Evolutionary conservation across 495 filamentous ascomycete species (phyloP), one percentile per base, ranked within the genome.

Genomic region (Podospora australis): DNA sequence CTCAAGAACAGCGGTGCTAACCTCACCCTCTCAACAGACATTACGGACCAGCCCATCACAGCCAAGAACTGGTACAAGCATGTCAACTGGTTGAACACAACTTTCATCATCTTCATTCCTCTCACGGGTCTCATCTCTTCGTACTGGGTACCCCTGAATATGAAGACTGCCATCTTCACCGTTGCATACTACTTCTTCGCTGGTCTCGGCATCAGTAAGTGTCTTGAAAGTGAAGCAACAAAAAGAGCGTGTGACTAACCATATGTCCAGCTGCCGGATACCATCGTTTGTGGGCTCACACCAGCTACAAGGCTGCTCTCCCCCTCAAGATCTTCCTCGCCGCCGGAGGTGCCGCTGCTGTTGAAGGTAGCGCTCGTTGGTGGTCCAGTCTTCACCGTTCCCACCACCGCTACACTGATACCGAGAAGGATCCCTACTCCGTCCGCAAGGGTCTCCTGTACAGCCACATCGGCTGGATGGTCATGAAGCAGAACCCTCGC

Each of bases 341-440:
- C 49, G 83, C 83, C 48, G 83, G 87, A 58, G 94, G 94, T 52
- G 90, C 87, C 64, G 94, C 92, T 70, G 91, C 91, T 44, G 94
- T 97, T 44, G 87, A 99, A 62, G 94, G 94, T 49, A 95, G 88
- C 42, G 87, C 96, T 61, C 77, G 94, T 57, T 99, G 94, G 94
- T 99, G 94, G 94, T 83, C 88, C 51, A 83, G 88, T 54, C 89
- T 88, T 65, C 94, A 98, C 76, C 86, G 94, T 50, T 88, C 94
- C 58, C 94, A 99, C 71, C 94, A 99, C 76, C 85, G 94, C 56
- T 97, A 96, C 66, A 98, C 94, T 76, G 94, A 97, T 60, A 99
- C 94, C 60, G 87, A 95, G 44, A 97, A 99, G 74, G 94, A 99
- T 62, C 94, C 94, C 20, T 99, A 97, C 78, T 94, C 87, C 44